Evolutionary conservation across 2,329 filamentous ascomycete genomes (phyloP).

Genomic region (Pseudodiploospora longispora): DNA sequence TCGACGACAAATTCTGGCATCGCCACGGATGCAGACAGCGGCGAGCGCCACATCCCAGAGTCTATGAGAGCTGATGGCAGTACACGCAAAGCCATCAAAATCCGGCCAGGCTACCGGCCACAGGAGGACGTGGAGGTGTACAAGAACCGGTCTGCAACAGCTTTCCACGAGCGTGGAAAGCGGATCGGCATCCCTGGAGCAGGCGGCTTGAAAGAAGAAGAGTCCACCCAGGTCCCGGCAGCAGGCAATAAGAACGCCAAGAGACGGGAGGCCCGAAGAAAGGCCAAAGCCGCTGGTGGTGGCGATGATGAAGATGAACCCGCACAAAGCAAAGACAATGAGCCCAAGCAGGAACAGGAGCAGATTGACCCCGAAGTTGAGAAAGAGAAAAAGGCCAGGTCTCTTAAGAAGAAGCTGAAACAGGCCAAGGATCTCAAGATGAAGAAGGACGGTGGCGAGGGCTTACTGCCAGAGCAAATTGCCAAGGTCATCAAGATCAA

Average conservation of each 20-base stretch:
- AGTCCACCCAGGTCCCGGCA: slow-evolving; percentile 37
- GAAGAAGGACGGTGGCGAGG: slow-evolving; percentile 82
- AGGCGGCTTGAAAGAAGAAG: slow-evolving; percentile 45
- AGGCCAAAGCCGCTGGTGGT: slow-evolving; percentile 48
- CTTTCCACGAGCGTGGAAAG: slow-evolving; percentile 66
- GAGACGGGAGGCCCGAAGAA: slow-evolving; percentile 48
- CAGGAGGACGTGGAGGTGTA: slow-evolving; percentile 95
- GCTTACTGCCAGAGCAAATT: slow-evolving; percentile 84
- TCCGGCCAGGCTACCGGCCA: slow-evolving; percentile 86
- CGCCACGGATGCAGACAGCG: slow-evolving; percentile 65
- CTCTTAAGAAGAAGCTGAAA: slow-evolving; percentile 87
- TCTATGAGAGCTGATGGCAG: slow-evolving; percentile 82
- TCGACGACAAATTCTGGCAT: slow-evolving; percentile 60
- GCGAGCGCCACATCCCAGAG: slow-evolving; percentile 81
- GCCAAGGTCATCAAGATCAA: slow-evolving; percentile 97
- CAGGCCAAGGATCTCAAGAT: slow-evolving; percentile 84
- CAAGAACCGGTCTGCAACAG: slow-evolving; percentile 83
- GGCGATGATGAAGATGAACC: slow-evolving; percentile 46
- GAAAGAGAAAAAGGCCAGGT: slow-evolving; percentile 86
- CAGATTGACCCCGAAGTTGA: slow-evolving; percentile 63
- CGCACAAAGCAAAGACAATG: slow-evolving; percentile 14
- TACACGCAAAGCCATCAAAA: slow-evolving; percentile 87
- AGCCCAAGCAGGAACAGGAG: slow-evolving; percentile 34
- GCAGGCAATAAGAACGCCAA: slow-evolving; percentile 82
- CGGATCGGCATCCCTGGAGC: slow-evolving; percentile 65